A percentile compares a stretch with the other conserved stretches of the same genome.
These are phyloP conservation scores for Ceriops tagal DNA, from an alignment of 345 rosid genomes.

Conservation along the genomic window DNA sequence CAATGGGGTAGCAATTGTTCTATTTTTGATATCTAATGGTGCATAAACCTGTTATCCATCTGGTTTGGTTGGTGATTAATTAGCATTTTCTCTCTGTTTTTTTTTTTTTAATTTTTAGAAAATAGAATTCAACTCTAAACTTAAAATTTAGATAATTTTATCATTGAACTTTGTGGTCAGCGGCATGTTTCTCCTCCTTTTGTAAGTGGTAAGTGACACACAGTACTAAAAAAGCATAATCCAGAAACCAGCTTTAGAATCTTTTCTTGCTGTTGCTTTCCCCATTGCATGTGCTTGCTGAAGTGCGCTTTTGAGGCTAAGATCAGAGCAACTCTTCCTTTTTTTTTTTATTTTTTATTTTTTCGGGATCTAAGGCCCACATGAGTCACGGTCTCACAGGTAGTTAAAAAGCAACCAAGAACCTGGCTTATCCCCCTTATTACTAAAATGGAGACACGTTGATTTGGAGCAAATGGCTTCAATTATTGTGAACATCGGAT, in stretches of 20 bases:
- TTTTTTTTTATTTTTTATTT: neutral
- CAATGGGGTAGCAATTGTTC: constrained; percentile 31
- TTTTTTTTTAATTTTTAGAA: too few species aligned
- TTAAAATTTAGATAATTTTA: too few species aligned
- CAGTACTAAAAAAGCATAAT: constrained; percentile 12
- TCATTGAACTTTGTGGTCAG: too few species aligned
- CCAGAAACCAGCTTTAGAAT: constrained; percentile 8
- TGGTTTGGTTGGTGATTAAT: constrained; percentile 19
- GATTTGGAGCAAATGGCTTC: constrained; percentile 14
- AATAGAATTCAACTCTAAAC: too few species aligned
- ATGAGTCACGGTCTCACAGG: neutral
- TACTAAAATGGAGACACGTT: constrained; percentile 5
- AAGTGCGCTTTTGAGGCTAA: constrained; percentile 14
- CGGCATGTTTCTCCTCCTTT: constrained; percentile 1
- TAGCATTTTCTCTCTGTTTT: constrained; percentile 12
- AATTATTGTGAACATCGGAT: constrained; percentile 19
- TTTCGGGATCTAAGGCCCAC: constrained; percentile 14
- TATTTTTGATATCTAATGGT: constrained; percentile 32
- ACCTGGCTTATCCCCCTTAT: neutral
- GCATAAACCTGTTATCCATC: constrained; percentile 24
- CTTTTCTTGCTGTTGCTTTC: constrained; percentile 12
- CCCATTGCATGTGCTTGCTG: constrained; percentile 34
- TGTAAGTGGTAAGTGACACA: constrained; percentile 6
- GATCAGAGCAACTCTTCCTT: constrained; percentile 1
- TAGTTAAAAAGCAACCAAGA: constrained; percentile 4